Conservation (phyloP, 345 rosid species). For the Zanthoxylum bungeanum region DNA sequence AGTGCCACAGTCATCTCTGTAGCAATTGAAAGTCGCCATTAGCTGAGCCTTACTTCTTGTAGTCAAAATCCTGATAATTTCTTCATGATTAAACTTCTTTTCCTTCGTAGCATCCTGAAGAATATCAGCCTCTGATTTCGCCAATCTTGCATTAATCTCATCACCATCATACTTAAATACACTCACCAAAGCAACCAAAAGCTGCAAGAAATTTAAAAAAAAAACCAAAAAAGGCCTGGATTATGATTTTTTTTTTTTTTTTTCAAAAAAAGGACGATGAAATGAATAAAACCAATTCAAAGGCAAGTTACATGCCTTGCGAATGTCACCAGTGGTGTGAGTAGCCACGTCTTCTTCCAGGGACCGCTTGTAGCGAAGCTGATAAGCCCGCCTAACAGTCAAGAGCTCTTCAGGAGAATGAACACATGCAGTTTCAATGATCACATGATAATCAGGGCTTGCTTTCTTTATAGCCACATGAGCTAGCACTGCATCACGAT, state of each 20-base stretch:
- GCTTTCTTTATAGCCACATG: slow-evolving; percentile 42
- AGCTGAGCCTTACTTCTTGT: slow-evolving; percentile 66
- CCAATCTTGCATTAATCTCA: slow-evolving; percentile 43
- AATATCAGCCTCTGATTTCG: slow-evolving; percentile 43
- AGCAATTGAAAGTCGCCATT: slow-evolving; percentile 55
- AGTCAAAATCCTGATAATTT: slow-evolving; percentile 48
- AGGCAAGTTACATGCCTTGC: slow-evolving; percentile 48
- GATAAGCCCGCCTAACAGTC: slow-evolving; percentile 54
- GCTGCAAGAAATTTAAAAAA: too few relatives aligned
- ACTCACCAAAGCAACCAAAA: slow-evolving; percentile 51
- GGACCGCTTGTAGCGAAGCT: slow-evolving; percentile 56
- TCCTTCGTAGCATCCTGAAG: slow-evolving; percentile 48
- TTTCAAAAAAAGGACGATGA: too few relatives aligned
- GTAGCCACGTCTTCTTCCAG: slow-evolving; percentile 72
- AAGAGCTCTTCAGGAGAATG: slow-evolving; percentile 62
- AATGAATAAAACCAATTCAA: neutral
- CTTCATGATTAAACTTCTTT: slow-evolving; percentile 47
- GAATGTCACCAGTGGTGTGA: slow-evolving; percentile 49
- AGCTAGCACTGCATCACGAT: slow-evolving; percentile 59
- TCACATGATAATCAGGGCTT: slow-evolving; percentile 36
- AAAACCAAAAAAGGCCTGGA: too few relatives aligned
- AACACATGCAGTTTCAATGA: slow-evolving; percentile 48
- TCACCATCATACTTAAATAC: slow-evolving; percentile 52
- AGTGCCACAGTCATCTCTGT: slow-evolving; percentile 43
- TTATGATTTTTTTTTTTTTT: too few relatives aligned